Evolutionary conservation across 1,139 yeast species (phyloP), one percentile per base, ranked within the genome.

Genomic region (Candida dubliniensis): DNA sequence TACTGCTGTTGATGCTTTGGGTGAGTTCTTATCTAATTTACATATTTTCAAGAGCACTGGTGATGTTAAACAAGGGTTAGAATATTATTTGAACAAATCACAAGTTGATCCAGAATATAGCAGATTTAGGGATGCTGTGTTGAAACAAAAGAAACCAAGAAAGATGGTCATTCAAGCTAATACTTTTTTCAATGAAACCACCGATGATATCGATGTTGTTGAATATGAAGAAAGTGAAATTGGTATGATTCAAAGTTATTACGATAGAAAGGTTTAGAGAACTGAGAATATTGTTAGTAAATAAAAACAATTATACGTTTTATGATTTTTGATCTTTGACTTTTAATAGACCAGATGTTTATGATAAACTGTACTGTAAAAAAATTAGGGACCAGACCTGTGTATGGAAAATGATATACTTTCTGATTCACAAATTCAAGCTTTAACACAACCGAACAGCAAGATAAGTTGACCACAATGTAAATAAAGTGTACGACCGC

Each of bases 131-230:
- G 84, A 82, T 46, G 70, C 76, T 37, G 90, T 89, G 14, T 67
- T 88, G 50, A 69, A 70, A 43, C 84, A 87, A 61, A 87, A 88
- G 66, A 71, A 83, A 51, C 95, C 96, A 49, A 78, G 96, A 61
- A 84, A 83, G 63, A 95, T 87, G 61, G 77, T 85, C 56, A 81
- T 89, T 47, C 96, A 89, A 66, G 88, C 89, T 31, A 89, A 89
- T 64, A 84, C 95, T 7, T 57, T 66, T 25, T 49, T 78, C 36
- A 57, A 60, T 8, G 60, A 54, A 6, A 65, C 62, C 25, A 49
- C 44, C 7, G 71, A 64, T 23, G 54, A 57, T n/a, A 81, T 87
- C 31, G 75, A 66, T 35, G 74, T 87, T 30, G 74, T 71, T 48
- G 95, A 87, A 59, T 89, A 89, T 56, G 85, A 81, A 18, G 91